A percentile compares a stretch with the other conserved stretches of the same genome.
phyloP scores from a whole-genome alignment of 495 filamentous ascomycete species.

The Chlorociboria aeruginascens region DNA sequence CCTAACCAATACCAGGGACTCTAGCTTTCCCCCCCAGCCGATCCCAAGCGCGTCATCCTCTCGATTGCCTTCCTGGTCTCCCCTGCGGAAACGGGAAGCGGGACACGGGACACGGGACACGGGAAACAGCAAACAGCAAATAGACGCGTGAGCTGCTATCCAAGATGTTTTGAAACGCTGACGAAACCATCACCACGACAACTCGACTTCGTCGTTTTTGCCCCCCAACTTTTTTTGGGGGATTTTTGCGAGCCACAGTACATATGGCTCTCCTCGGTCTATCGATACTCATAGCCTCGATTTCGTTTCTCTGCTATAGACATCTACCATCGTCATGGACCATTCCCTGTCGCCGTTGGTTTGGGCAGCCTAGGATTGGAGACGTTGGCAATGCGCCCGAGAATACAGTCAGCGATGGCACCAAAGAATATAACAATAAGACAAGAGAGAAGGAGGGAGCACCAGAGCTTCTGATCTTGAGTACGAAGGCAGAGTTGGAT shows the following conservation, averaged over 20 bases:
- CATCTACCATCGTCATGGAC: conserved; percentile 30
- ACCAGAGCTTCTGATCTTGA: neutral
- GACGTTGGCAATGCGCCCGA: conserved; percentile 3
- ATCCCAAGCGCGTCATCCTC: too few species aligned
- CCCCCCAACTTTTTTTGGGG: too few species aligned
- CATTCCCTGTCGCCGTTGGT: conserved; percentile 18
- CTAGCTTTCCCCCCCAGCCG: too few species aligned
- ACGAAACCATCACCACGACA: too few species aligned
- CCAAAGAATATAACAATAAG: neutral
- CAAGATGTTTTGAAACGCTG: too few species aligned
- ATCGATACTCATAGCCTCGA: conserved; percentile 39
- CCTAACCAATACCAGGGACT: too few species aligned
- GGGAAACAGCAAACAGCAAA: too few species aligned
- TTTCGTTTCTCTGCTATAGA: conserved; percentile 37
- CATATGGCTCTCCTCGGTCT: conserved; percentile 40
- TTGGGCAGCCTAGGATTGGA: conserved; percentile 3
- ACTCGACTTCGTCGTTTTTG: too few species aligned
- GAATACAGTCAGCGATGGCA: neutral
- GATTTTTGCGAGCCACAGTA: neutral
- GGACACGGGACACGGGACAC: too few species aligned
- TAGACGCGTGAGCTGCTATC: too few species aligned
- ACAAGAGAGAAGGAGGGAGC: neutral
- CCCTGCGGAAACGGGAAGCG: too few species aligned
- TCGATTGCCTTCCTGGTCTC: too few species aligned
- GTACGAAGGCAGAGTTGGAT: conserved; percentile 17